Evolutionary conservation across 164 flowering plant genomes (phyloP), one percentile per base, ranked within the genome.

Genomic region (Tetrastigma voinierianum): DNA sequence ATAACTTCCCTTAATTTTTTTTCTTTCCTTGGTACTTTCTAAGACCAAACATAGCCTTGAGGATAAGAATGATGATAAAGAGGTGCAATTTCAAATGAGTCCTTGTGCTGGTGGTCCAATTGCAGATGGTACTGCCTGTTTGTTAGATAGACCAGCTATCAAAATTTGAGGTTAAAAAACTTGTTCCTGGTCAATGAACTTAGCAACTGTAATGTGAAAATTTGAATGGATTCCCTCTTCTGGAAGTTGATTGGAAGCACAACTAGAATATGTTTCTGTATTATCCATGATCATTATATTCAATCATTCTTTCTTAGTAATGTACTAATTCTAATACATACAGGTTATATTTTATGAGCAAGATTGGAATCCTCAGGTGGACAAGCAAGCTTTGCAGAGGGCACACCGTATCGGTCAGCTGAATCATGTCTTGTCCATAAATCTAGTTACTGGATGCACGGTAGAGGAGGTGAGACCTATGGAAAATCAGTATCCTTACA

Each of bases 311-410:
- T 47, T 44, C n/a, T 32, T 32, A 32, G 13, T 7, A 15, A 16
- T 40, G 61, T 66, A 19, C 25, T 59, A 12, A 15, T 59, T 65
- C 13, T 17, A 51, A 20, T n/a, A 2, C 6, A 25, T 25, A 44
- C 19, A 95, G 98, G 98, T 95, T 63, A 86, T 95, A 73, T 95
- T 95, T 76, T 95, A 86, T 61, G 98, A 95, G 84, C 98, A 95
- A 86, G 98, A 95, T 75, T 95, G 98, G 98, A 95, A 95, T 78
- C 98, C 98, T 16, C 98, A 92, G 78, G 97, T 90, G 68, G 98
- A 95, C 73, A 92, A 78, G 79, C 97, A 95, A 74, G 99, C 99
- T 66, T 58, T 92, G 68, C 98, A 92, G 75, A 86, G 97, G n/a
- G 86, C 96, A 16, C 98, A 92, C 62, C 81, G 98, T 43, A 95